Conservation (phyloP, 257 asterid species). For the Vinca minor region DNA sequence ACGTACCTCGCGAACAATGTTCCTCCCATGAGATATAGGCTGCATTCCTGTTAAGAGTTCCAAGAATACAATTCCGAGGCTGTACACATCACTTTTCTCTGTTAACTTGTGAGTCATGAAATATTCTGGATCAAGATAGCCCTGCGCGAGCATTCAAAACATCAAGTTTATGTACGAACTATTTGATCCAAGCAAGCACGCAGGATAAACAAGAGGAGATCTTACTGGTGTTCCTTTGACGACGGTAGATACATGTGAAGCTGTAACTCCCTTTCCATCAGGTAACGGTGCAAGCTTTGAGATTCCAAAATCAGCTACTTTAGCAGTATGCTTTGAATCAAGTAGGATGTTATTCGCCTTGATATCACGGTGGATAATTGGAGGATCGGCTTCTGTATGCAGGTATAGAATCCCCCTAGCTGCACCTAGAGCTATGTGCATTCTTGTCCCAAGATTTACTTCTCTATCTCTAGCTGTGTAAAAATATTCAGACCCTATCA, state of each 20-base stretch:
- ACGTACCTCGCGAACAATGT: slow-evolving; percentile 88
- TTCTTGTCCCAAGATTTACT: slow-evolving; percentile 46
- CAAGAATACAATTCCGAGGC: slow-evolving; percentile 79
- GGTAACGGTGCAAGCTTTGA: slow-evolving; percentile 73
- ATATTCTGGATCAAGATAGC: slow-evolving; percentile 88
- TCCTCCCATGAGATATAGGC: slow-evolving; percentile 73
- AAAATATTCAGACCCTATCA: not conserved
- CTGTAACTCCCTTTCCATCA: slow-evolving; percentile 40
- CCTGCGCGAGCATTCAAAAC: too few relatives aligned
- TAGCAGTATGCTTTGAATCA: slow-evolving; percentile 65
- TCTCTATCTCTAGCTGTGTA: slow-evolving; percentile 40
- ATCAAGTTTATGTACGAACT: too few relatives aligned
- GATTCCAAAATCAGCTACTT: slow-evolving; percentile 88
- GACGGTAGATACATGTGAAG: slow-evolving; percentile 56
- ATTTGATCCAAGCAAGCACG: too few relatives aligned
- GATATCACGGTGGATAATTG: slow-evolving; percentile 79
- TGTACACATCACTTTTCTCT: slow-evolving; percentile 80
- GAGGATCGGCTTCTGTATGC: slow-evolving; percentile 86
- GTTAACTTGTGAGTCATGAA: slow-evolving; percentile 64
- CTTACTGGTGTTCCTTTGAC: slow-evolving; percentile 94
- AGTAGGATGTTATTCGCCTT: slow-evolving; percentile 78
- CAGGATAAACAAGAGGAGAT: not conserved
- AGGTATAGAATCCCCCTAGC: slow-evolving; percentile 82
- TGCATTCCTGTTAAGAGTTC: slow-evolving; percentile 85
- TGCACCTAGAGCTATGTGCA: slow-evolving; percentile 68